Percentiles rank a stretch among this genome's conserved stretches.
These are phyloP conservation scores for Starmera dryadoides DNA, from an alignment of 805 yeast genomes.

Conservation along the genomic window DNA sequence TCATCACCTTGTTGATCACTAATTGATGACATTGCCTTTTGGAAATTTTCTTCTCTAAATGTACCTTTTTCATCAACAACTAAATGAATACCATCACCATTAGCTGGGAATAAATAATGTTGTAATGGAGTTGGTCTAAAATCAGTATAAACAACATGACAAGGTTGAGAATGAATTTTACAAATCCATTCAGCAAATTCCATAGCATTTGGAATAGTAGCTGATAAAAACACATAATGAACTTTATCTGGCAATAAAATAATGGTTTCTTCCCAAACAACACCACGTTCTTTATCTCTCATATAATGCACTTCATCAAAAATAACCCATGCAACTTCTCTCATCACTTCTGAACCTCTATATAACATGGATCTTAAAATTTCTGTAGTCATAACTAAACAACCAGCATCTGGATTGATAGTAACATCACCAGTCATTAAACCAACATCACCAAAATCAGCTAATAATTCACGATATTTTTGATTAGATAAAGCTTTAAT, in stretches of 20 bases:
- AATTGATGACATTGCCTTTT: slow-evolving; percentile 94
- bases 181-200: slow-evolving; percentile 99
- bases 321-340: slow-evolving; percentile 98
- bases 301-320: slow-evolving; percentile 98
- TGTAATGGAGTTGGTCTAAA: slow-evolving; percentile 98
- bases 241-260: slow-evolving; percentile 94
- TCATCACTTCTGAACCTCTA: slow-evolving; percentile 95
- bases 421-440: slow-evolving; percentile 99
- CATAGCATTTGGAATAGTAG: slow-evolving; percentile 97
- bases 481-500: slow-evolving; percentile 93
- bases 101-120: slow-evolving; percentile 96
- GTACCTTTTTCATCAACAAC: slow-evolving; percentile 97
- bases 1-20: slow-evolving; percentile 81
- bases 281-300: slow-evolving; percentile 98
- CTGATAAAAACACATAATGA: slow-evolving; percentile 86
- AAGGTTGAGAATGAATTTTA: slow-evolving; percentile 90
- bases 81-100: slow-evolving; percentile 94
- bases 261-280: slow-evolving; percentile 99
- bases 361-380: slow-evolving; percentile 94
- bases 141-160: slow-evolving; percentile 97
- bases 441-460: slow-evolving; percentile 96
- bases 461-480: slow-evolving; percentile 84
- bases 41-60: slow-evolving; percentile 96
- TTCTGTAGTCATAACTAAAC: slow-evolving; percentile 98
- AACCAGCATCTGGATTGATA: slow-evolving; percentile 96